A percentile compares a stretch with the other conserved stretches of the same genome.
Evolutionary conservation across 2,329 filamentous ascomycete genomes (phyloP).

Genomic region (Laburnicola sp.): DNA sequence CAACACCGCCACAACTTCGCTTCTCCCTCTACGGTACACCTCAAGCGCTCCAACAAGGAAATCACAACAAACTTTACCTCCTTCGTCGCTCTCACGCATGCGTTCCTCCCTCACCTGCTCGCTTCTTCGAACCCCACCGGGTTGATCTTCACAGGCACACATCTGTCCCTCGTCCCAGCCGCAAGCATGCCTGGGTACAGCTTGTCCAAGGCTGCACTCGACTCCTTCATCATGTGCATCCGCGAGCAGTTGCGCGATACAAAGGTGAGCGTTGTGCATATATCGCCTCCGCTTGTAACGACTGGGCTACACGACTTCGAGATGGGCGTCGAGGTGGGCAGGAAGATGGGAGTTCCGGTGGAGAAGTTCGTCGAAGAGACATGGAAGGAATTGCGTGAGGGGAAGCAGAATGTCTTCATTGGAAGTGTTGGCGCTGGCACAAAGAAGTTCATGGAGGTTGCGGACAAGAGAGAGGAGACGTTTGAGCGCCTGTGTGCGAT

Average conservation of each 20-base stretch:
- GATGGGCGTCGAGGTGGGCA: constrained; percentile 49
- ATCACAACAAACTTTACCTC: constrained; percentile 55
- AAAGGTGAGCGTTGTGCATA: constrained; percentile 52
- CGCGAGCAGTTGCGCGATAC: constrained; percentile 48
- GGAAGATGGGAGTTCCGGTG: constrained; percentile 55
- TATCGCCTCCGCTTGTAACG: constrained; percentile 51
- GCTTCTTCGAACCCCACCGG: constrained; percentile 25
- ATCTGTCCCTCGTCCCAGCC: constrained; percentile 54
- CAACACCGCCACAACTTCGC: constrained; percentile 56
- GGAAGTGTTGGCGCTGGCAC: constrained; percentile 35
- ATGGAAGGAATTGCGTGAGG: constrained; percentile 49
- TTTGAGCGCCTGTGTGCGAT: constrained; percentile 19
- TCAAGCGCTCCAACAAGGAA: constrained; percentile 48
- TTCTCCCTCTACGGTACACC: constrained; percentile 49
- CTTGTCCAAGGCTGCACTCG: constrained; percentile 58
- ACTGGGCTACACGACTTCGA: constrained; percentile 55
- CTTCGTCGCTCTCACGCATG: constrained; percentile 50
- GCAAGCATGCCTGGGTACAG: constrained; percentile 56
- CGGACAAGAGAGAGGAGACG: constrained; percentile 32
- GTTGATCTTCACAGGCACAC: constrained; percentile 46
- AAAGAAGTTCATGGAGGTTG: constrained; percentile 38
- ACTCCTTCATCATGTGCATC: constrained; percentile 52
- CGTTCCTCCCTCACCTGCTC: constrained; percentile 53
- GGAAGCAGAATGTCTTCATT: constrained; percentile 50
- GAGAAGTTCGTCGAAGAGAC: constrained; percentile 51